Base-by-base conservation (phyloP, 441 rosid species). In the Raphanus hybrid region DNA sequence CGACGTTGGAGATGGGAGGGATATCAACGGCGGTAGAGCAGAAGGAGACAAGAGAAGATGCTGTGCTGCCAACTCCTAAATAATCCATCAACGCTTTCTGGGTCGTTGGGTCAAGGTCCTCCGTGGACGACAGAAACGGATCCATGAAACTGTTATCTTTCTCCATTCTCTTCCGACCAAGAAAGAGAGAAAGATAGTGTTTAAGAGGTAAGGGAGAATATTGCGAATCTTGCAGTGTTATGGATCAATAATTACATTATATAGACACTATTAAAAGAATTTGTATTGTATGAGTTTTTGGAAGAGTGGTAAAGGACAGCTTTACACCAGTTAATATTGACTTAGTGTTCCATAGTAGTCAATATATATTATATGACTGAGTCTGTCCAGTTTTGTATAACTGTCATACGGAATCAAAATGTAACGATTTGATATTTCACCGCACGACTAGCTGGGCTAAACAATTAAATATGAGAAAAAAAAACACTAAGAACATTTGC, bases 11-110 rank as follows among this genome's bases (percentile, higher is more conserved):
- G 20, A 74, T 74, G 8, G 64, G 71, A 0, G 64, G 77, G 18
- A 74, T 74, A 55, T 74, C 78, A n/a, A 73, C 78, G 55, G 82
- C 75, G 5, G 71, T 35, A 5, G 78, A 79, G 34, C 71, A 74
- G 63, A 68, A 79, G 7, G 82, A 79, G 23, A 74, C 82, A 41
- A 79, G 78, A 29, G 82, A 79, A 63, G 82, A 79, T 63, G 82
- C 82, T 73, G 71, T 69, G 67, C 82, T 79, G 64, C 82, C 82
- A 2, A 79, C 62, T 41, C 78, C 82, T 0, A 74, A 43, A 74
- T 79, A 79, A 0, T 35, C 65, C 75, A 78, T 78, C 41, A 73
- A 69, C 32, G 82, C 78, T 63, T 74, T 79, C 18, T 1, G 78
- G 11, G 82, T 79, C 12, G 50, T 15, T 60, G 63, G 70, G 71